A percentile compares a stretch with the other conserved stretches of the same genome.
These are phyloP conservation scores for Kazachstania taianensis DNA, from an alignment of 805 yeast species.

Conservation along the genomic window DNA sequence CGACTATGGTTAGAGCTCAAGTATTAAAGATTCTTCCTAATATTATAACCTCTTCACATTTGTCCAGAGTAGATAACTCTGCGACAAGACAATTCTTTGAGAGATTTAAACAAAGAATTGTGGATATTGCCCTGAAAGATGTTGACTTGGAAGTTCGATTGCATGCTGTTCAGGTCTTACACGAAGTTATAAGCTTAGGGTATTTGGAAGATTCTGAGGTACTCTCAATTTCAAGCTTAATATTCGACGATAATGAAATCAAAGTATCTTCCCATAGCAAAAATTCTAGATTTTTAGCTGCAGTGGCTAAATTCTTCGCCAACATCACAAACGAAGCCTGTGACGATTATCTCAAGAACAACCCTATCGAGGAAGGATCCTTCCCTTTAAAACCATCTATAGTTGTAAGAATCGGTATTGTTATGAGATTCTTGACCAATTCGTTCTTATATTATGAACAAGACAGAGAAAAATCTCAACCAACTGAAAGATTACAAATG, in stretches of 20 bases:
- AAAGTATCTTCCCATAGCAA: slow-evolving; percentile 25
- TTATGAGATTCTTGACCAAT: slow-evolving; percentile 18
- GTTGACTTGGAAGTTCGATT: slow-evolving; percentile 45
- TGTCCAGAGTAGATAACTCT: slow-evolving; percentile 34
- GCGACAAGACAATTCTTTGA: slow-evolving; percentile 74
- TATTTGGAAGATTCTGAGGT: slow-evolving; percentile 53
- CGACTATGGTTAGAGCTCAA: slow-evolving; percentile 50
- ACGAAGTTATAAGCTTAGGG: slow-evolving; percentile 48
- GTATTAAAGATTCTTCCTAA: slow-evolving; percentile 44
- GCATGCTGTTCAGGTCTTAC: slow-evolving; percentile 41
- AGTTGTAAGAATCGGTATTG: slow-evolving; percentile 18
- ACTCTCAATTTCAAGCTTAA: slow-evolving; percentile 33
- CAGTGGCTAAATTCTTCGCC: slow-evolving; percentile 47
- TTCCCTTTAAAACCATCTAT: slow-evolving; percentile 11
- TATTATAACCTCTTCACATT: slow-evolving; percentile 29
- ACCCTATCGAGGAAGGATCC: slow-evolving; percentile 9
- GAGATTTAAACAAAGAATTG: slow-evolving; percentile 53
- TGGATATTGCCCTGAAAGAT: slow-evolving; percentile 53
- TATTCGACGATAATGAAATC: slow-evolving; percentile 32
- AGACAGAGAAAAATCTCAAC: slow-evolving; percentile 4
- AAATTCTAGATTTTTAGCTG: slow-evolving; percentile 29
- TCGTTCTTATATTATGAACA: slow-evolving; percentile 16
- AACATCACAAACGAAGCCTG: slow-evolving; percentile 34
- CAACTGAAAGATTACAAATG: slow-evolving; percentile 9
- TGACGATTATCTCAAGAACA: slow-evolving; percentile 30